phyloP scores from a whole-genome alignment of 1,139 yeast genomes.

The Petasospora fabianii region DNA sequence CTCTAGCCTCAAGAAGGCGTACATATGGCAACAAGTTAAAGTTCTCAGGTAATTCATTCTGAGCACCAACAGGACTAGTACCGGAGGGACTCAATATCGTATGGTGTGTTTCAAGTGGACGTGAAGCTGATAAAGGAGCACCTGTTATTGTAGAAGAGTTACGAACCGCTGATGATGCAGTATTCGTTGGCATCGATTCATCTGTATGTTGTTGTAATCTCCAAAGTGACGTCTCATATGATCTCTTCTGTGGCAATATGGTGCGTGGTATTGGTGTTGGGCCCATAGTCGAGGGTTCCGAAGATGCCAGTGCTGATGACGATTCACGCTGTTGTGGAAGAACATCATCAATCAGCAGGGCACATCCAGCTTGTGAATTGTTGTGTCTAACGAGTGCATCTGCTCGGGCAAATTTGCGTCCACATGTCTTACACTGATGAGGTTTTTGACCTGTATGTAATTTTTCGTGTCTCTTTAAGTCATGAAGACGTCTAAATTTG shows the following conservation, averaged over 20 bases:
- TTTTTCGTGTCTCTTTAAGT: slow-evolving; percentile 70
- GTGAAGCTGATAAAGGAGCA: no score
- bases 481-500: slow-evolving; percentile 70
- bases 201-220: no score
- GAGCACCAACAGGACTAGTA: background rate
- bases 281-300: background rate
- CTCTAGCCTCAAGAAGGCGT: slow-evolving; percentile 21
- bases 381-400: slow-evolving; percentile 72
- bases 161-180: background rate
- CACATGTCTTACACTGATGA: slow-evolving; percentile 68
- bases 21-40: slow-evolving; percentile 19
- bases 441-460: slow-evolving; percentile 80
- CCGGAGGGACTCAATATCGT: background rate
- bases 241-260: slow-evolving; percentile 1
- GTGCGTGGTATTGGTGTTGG: background rate
- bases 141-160: background rate
- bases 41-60: background rate
- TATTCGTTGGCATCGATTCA: background rate
- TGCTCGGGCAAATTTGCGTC: slow-evolving; percentile 66
- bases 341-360: slow-evolving; percentile 1
- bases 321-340: background rate
- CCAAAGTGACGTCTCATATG: background rate
- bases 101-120: no score
- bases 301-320: background rate
- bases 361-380: slow-evolving; percentile 33